phyloP scores from a whole-genome alignment of 345 rosid species.

The Citrus sp. region DNA sequence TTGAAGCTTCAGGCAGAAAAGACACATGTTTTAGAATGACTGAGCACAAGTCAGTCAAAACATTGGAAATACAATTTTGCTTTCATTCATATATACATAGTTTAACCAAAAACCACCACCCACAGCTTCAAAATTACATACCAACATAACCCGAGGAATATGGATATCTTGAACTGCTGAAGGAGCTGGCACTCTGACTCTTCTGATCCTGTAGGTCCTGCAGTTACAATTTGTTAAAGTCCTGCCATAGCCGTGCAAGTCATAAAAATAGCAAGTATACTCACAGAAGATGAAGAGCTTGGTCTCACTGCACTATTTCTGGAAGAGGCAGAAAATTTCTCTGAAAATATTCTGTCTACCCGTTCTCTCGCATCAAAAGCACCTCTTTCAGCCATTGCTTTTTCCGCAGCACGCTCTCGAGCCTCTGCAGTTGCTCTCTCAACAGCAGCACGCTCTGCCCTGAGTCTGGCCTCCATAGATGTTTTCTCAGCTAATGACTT shows the following conservation, averaged over 20 bases:
- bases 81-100: background rate
- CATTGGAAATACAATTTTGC: background rate
- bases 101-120: background rate
- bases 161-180: constrained; percentile 45
- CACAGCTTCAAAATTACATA: constrained; percentile 19
- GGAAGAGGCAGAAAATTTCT: constrained; percentile 50
- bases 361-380: constrained; percentile 67
- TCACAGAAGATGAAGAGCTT: constrained; percentile 44
- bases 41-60: background rate
- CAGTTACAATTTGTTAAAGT: constrained; percentile 17
- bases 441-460: constrained; percentile 88
- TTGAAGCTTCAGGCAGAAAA: constrained; percentile 27
- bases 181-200: constrained; percentile 42
- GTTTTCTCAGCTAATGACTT: constrained; percentile 54
- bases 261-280: constrained; percentile 12
- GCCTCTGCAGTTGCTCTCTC: constrained; percentile 96
- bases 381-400: constrained; percentile 60
- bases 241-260: background rate
- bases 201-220: constrained; percentile 55
- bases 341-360: constrained; percentile 61
- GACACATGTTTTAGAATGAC: constrained; percentile 10
- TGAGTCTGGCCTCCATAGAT: constrained; percentile 56
- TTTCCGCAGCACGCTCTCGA: constrained; percentile 74
- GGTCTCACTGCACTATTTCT: constrained; percentile 48
- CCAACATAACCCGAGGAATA: constrained; percentile 47